Evolutionary conservation across 163 green algal genomes (phyloP), one percentile per base, ranked within the genome.

Genomic region (Scenedesmus sp.): DNA sequence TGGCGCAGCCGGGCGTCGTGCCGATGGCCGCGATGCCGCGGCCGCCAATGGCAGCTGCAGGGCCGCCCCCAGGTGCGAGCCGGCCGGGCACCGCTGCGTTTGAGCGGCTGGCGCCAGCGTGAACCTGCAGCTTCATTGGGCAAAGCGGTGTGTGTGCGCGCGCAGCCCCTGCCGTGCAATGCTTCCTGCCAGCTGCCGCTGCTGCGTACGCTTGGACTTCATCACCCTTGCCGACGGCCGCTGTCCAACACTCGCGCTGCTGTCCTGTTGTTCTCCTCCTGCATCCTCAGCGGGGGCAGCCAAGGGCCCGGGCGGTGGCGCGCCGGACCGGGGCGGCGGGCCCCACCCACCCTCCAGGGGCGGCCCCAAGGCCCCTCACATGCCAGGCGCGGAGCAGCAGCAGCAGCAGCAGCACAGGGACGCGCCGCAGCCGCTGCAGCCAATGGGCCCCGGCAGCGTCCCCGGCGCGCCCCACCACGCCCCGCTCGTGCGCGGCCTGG

Each of bases 41-140:
- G 44, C 85, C 85, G 12, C 85, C 85, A 2, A 89, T 89, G 85
- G 85, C 65, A 65, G 85, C 46, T 42, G 53, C 59, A 68, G 59
- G 59, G 30, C 53, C 85, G 35, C 49, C 81, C 6, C 53, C 51
- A 88, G 85, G 61, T 83, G 85, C 18, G 68, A 13, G 9, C 20
- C 56, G n/a, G 20, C 30, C 20, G 7, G 30, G 20, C 46, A 53
- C 46, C 7, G 46, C 18, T 76, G 65, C 16, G 5, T 40, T 20
- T 40, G 65, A 40, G 6, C 40, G 65, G 3, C 5, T 76, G 49
- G 12, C 49, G 15, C 49, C 15, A 13, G 49, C 49, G 12, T 56
- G 49, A 56, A n/a, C n/a, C n/a, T n/a, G n/a, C n/a, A n/a, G n/a
- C n/a, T n/a, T n/a, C n/a, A n/a, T n/a, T n/a, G n/a, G n/a, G n/a